These are phyloP conservation scores for Fragosphaeria purpurea DNA, from an alignment of 2,329 filamentous ascomycete genomes.

Conservation along the genomic window DNA sequence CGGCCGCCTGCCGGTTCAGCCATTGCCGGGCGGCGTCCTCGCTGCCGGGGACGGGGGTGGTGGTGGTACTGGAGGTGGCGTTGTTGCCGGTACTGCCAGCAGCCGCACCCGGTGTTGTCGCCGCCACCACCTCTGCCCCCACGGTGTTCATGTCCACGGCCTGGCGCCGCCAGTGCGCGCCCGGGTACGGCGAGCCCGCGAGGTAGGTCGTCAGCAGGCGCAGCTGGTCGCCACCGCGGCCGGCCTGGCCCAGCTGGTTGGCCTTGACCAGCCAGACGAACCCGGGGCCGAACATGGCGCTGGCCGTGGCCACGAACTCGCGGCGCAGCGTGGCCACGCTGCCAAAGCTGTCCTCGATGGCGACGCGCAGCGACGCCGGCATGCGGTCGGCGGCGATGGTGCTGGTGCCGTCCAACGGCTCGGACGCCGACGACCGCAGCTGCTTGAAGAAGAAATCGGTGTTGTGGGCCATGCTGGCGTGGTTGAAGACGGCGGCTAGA, in stretches of 20 bases:
- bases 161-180: conserved; percentile 71
- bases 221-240: conserved; percentile 24
- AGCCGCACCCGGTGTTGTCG: neutral
- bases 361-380: conserved; percentile 42
- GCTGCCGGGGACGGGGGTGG: neutral
- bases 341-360: conserved; percentile 64
- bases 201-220: conserved; percentile 82
- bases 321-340: conserved; percentile 71
- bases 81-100: neutral
- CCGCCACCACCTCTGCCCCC: conserved; percentile 22
- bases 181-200: conserved; percentile 78
- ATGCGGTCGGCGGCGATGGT: conserved; percentile 27
- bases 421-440: conserved; percentile 22
- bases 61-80: too few species aligned
- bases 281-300: conserved; percentile 90
- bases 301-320: conserved; percentile 71
- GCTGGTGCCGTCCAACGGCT: neutral
- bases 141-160: conserved; percentile 59
- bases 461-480: conserved; percentile 94
- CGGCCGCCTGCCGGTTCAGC: conserved; percentile 27
- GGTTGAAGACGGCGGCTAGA: conserved; percentile 78
- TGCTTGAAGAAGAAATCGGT: conserved; percentile 71
- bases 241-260: conserved; percentile 11
- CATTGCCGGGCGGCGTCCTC: conserved; percentile 23
- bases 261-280: conserved; percentile 86